phyloP scores from a whole-genome alignment of 1,284 basidiomycete species.

The Fereydounia khargensis region DNA sequence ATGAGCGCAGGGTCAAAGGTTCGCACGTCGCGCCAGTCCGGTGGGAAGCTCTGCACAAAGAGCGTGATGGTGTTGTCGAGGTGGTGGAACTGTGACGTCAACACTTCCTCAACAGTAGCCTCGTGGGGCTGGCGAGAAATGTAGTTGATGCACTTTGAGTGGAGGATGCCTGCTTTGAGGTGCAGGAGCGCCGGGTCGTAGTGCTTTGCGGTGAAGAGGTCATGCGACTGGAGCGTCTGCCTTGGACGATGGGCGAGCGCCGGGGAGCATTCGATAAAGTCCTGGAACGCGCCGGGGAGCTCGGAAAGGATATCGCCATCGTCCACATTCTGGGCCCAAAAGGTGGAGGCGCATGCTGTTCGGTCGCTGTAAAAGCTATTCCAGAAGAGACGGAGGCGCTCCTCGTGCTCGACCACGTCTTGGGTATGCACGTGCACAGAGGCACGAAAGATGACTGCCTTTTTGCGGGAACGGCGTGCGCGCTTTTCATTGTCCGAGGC shows the following conservation, averaged over 20 bases:
- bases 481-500: not conserved
- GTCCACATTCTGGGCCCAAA: constrained; percentile 36
- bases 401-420: constrained; percentile 27
- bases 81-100: constrained; percentile 23
- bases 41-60: constrained; percentile 25
- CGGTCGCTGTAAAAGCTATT: constrained; percentile 35
- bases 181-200: constrained; percentile 27
- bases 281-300: constrained; percentile 35
- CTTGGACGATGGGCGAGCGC: not conserved
- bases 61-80: constrained; percentile 17
- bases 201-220: constrained; percentile 31
- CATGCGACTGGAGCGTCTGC: constrained; percentile 33
- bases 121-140: constrained; percentile 29
- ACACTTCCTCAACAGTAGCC: constrained; percentile 17
- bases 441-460: constrained; percentile 24
- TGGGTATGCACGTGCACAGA: constrained; percentile 7
- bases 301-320: constrained; percentile 33
- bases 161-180: constrained; percentile 34
- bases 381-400: constrained; percentile 36
- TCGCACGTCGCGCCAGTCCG: constrained; percentile 19
- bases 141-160: constrained; percentile 26
- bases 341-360: constrained; percentile 31
- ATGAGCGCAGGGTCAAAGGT: constrained; percentile 14
- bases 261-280: constrained; percentile 18
- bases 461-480: constrained; percentile 4